Conservation (phyloP, 345 rosid genomes). For the Brassica carinata region DNA sequence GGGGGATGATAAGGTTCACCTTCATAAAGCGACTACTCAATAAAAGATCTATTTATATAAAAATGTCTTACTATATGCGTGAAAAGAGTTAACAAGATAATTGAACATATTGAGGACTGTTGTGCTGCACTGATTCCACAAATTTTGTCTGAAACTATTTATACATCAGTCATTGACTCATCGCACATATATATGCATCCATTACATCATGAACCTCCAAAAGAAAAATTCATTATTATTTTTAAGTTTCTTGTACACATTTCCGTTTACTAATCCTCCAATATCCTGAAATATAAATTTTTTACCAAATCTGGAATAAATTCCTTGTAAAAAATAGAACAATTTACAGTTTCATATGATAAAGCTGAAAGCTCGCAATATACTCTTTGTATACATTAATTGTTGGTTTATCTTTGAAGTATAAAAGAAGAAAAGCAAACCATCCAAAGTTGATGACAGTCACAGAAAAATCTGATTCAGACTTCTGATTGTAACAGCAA, state of each 20-base stretch:
- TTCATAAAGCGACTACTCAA: slow-evolving; percentile 11
- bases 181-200: not conserved
- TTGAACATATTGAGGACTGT: not conserved
- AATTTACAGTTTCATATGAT: not conserved
- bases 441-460: not conserved
- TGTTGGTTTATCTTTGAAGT: not conserved
- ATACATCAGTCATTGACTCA: not conserved
- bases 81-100: not conserved
- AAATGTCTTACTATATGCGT: not conserved
- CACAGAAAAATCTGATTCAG: not conserved
- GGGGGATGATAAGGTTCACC: slow-evolving; percentile 21
- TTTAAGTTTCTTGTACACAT: not conserved
- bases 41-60: not conserved
- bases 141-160: not conserved
- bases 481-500: not conserved
- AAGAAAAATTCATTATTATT: not conserved
- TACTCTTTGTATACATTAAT: not conserved
- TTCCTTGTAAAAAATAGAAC: not conserved
- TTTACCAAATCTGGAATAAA: not conserved
- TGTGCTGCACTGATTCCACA: not conserved
- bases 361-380: too few relatives aligned
- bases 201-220: not conserved
- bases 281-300: not conserved
- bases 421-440: not conserved
- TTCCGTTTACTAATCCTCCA: not conserved